phyloP scores from a whole-genome alignment of 164 flowering plant genomes.

The Euptelea pleiosperma region DNA sequence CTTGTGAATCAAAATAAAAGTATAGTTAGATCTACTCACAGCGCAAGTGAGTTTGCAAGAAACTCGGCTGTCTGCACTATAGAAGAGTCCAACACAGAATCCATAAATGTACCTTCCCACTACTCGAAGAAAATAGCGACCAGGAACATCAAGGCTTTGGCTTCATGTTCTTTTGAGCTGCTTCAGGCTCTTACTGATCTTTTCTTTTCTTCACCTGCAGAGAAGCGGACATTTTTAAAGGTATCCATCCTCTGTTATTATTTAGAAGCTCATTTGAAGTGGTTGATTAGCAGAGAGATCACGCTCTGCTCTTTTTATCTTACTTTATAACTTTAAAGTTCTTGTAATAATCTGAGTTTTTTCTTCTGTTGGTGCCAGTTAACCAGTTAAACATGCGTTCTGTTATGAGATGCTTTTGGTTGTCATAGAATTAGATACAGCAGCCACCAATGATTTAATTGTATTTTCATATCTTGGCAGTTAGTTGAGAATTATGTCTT shows the following conservation, averaged over 20 bases:
- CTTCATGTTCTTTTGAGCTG: constrained; percentile 48
- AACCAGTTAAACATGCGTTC: neutral
- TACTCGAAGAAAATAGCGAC: constrained; percentile 57
- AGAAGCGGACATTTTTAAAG: constrained; percentile 54
- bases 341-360: neutral
- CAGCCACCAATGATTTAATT: neutral
- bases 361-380: neutral
- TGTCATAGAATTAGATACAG: neutral
- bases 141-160: constrained; percentile 55
- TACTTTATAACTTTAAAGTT: neutral
- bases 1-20: constrained; percentile 68
- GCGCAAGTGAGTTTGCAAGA: constrained; percentile 15
- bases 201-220: constrained; percentile 47
- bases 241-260: constrained; percentile 26
- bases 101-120: constrained; percentile 14
- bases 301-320: no score
- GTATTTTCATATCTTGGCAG: no score
- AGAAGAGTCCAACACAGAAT: constrained; percentile 18
- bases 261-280: neutral
- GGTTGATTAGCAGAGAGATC: neutral
- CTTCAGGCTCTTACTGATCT: constrained; percentile 57
- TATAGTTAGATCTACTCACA: constrained; percentile 23
- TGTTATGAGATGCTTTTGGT: constrained; percentile 4
- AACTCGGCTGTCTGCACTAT: constrained; percentile 6
- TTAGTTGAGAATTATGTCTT: no score